Percentiles rank a stretch among this genome's conserved stretches.
Conservation (phyloP, 2,329 filamentous ascomycete genomes). For the Aureobasidium lini region DNA sequence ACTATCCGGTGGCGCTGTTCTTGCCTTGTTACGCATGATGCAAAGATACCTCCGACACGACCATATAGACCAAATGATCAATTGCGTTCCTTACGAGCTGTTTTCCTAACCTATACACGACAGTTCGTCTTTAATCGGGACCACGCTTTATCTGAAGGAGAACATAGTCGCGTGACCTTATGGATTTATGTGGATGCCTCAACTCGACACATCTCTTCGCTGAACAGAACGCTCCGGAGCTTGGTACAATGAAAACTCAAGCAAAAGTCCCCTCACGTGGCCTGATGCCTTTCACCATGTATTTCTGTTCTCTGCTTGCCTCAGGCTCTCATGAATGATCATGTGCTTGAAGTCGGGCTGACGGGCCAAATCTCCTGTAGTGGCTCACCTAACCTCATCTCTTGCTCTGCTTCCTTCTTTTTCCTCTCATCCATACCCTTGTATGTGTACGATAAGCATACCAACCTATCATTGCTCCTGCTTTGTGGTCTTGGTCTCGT, state of each 20-base stretch:
- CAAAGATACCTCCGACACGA: constrained; percentile 12
- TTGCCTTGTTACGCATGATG: constrained; percentile 2
- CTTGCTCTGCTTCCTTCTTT: background rate
- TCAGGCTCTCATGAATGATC: too few relatives aligned
- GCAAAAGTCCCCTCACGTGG: background rate
- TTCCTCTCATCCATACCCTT: background rate
- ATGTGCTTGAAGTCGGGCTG: background rate
- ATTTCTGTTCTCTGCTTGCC: background rate
- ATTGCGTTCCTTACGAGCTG: background rate
- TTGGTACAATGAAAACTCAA: background rate
- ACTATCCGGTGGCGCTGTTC: background rate
- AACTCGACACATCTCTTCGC: background rate
- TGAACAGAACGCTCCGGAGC: background rate
- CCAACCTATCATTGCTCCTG: too few relatives aligned
- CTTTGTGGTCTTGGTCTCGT: too few relatives aligned
- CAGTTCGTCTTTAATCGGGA: background rate
- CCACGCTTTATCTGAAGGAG: background rate
- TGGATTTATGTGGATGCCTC: background rate
- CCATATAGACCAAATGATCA: constrained; percentile 4
- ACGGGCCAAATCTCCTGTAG: background rate
- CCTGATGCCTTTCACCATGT: background rate
- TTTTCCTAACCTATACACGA: background rate
- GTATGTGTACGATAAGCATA: too few relatives aligned
- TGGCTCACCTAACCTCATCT: background rate
- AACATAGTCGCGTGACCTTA: background rate